phyloP scores from a whole-genome alignment of 768 basidiomycete species.

The Rhizopogon vinicolor region DNA sequence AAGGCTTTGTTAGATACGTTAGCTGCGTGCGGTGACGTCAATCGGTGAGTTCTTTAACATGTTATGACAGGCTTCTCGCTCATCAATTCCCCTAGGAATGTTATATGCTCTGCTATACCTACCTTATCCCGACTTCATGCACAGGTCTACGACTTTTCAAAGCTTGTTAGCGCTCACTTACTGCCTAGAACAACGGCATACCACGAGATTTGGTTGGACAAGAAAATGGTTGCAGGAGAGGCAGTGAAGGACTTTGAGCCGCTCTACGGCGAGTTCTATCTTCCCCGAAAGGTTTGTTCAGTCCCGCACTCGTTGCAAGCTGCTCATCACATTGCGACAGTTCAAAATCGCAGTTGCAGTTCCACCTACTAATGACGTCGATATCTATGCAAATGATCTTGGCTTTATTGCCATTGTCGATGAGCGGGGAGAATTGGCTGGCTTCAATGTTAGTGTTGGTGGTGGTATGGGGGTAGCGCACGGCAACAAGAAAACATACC shows the following conservation, averaged over 20 bases:
- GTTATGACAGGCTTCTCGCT: background rate
- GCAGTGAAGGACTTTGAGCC: constrained; percentile 95
- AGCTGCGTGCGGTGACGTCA: constrained; percentile 98
- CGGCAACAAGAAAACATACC: constrained; percentile 98
- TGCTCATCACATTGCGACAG: constrained; percentile 33
- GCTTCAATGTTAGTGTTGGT: constrained; percentile 92
- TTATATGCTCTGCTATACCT: constrained; percentile 89
- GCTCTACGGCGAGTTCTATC: constrained; percentile 95
- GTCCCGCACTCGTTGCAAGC: background rate
- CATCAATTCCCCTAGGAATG: constrained; percentile 52
- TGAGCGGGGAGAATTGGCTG: constrained; percentile 68
- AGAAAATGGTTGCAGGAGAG: constrained; percentile 92
- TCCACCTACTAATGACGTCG: constrained; percentile 94
- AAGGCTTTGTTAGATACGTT: constrained; percentile 87
- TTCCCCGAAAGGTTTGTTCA: constrained; percentile 79
- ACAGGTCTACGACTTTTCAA: constrained; percentile 81
- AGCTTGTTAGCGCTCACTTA: constrained; percentile 77
- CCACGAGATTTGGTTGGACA: constrained; percentile 99
- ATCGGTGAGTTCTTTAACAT: constrained; percentile 48
- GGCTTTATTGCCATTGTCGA: constrained; percentile 95
- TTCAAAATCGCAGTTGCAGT: constrained; percentile 98
- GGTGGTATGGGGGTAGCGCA: constrained; percentile 99
- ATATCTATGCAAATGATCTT: constrained; percentile 92
- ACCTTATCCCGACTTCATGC: constrained; percentile 81
- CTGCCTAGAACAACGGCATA: constrained; percentile 91